These are phyloP conservation scores for Saccharomyces hybrid DNA, from an alignment of 1,139 yeast genomes.

Conservation along the genomic window DNA sequence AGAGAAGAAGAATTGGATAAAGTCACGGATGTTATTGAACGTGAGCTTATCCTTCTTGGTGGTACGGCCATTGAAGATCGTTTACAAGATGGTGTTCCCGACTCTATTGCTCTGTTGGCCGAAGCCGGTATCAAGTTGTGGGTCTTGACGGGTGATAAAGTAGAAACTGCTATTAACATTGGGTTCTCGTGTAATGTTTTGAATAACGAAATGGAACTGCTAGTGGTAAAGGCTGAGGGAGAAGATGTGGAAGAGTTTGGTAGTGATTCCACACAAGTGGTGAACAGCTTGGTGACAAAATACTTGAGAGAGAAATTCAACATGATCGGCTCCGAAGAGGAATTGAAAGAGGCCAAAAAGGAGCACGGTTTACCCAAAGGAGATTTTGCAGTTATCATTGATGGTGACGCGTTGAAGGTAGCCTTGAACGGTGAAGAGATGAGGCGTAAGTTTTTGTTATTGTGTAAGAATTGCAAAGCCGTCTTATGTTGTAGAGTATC, in stretches of 20 bases:
- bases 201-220: slow-evolving; percentile 76
- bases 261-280: slow-evolving; percentile 32
- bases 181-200: slow-evolving; percentile 92
- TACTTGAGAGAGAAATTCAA: slow-evolving; percentile 56
- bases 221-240: slow-evolving; percentile 52
- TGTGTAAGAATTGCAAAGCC: slow-evolving; percentile 90
- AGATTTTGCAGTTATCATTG: slow-evolving; percentile 75
- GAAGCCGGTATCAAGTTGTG: slow-evolving; percentile 92
- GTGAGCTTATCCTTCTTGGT: slow-evolving; percentile 67
- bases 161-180: slow-evolving; percentile 95
- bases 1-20: slow-evolving; percentile 73
- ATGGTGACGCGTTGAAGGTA: slow-evolving; percentile 81
- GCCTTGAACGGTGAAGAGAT: slow-evolving; percentile 54
- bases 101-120: slow-evolving; percentile 76
- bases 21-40: slow-evolving; percentile 75
- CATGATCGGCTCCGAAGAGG: slow-evolving; percentile 51
- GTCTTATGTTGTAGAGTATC: slow-evolving; percentile 94
- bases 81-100: slow-evolving; percentile 96
- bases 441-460: slow-evolving; percentile 62
- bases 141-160: slow-evolving; percentile 97
- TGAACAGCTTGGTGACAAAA: slow-evolving; percentile 50
- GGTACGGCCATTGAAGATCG: slow-evolving; percentile 98
- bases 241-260: slow-evolving; percentile 37
- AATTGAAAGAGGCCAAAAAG: slow-evolving; percentile 52
- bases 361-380: slow-evolving; percentile 76